These are phyloP conservation scores for Penicillium malachiteum DNA, from an alignment of 495 filamentous ascomycete genomes.

Conservation along the genomic window DNA sequence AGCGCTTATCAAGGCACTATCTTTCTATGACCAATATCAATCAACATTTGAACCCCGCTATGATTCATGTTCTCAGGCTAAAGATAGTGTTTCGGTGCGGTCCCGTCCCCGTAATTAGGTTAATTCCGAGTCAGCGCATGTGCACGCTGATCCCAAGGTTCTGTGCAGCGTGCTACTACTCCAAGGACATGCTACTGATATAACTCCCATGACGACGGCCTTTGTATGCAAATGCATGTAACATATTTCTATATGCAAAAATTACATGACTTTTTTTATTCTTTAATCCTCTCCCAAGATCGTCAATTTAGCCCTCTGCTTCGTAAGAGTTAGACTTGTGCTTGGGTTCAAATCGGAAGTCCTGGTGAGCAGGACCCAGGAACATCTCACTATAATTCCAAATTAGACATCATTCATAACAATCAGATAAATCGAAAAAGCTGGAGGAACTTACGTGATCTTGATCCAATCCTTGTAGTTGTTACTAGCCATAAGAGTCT, in stretches of 20 bases:
- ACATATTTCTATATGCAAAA: not conserved
- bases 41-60: too few relatives aligned
- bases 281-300: not conserved
- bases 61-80: too few relatives aligned
- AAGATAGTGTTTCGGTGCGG: too few relatives aligned
- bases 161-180: too few relatives aligned
- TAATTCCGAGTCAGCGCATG: too few relatives aligned
- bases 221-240: too few relatives aligned
- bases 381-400: conserved; percentile 81
- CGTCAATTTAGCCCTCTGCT: conserved; percentile 52
- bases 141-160: too few relatives aligned
- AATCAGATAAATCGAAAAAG: not conserved
- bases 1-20: too few relatives aligned
- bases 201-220: too few relatives aligned
- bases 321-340: conserved; percentile 90
- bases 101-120: too few relatives aligned
- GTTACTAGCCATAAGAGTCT: conserved; percentile 82
- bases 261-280: not conserved
- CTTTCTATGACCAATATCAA: too few relatives aligned
- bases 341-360: conserved; percentile 96
- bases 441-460: conserved; percentile 69
- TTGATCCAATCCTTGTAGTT: conserved; percentile 98
- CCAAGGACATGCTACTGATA: too few relatives aligned
- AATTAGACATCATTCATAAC: conserved; percentile 13
- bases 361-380: conserved; percentile 81